phyloP scores from a whole-genome alignment of 2,329 filamentous ascomycete genomes.

The Stagonosporopsis cucurbitacearum region DNA sequence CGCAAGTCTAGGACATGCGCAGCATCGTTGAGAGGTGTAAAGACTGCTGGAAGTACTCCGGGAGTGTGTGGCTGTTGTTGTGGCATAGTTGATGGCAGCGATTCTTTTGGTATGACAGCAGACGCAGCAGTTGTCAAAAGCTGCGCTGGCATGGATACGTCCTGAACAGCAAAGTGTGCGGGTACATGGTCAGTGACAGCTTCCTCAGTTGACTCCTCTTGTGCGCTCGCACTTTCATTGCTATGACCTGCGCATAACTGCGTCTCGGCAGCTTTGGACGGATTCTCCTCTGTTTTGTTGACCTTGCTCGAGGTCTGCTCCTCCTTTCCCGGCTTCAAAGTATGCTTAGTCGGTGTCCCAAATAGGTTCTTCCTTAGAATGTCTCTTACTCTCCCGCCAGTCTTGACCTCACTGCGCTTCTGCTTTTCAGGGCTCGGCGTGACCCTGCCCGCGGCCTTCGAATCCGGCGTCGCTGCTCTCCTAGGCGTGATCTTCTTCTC shows the following conservation, averaged over 20 bases:
- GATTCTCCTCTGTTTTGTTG: not conserved
- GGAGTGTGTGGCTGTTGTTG: not conserved
- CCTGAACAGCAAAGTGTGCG: not conserved
- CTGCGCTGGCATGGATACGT: not conserved
- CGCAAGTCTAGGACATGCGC: not conserved
- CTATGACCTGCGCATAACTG: not conserved
- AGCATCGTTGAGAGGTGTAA: not conserved
- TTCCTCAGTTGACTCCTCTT: not conserved
- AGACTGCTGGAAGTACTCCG: not conserved
- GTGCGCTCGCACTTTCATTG: not conserved
- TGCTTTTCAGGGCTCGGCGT: slow-evolving; percentile 16
- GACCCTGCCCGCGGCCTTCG: not conserved
- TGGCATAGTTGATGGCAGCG: not conserved
- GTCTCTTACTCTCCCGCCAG: slow-evolving; percentile 10
- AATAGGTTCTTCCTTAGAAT: slow-evolving; percentile 14
- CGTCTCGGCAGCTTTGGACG: not conserved
- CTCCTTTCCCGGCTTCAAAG: not conserved
- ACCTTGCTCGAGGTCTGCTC: not conserved
- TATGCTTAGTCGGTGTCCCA: slow-evolving; percentile 16
- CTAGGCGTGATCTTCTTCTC: slow-evolving; percentile 19
- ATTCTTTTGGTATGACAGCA: not conserved
- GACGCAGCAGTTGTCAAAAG: not conserved
- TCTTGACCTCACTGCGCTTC: not conserved
- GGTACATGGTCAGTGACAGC: not conserved
- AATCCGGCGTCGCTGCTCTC: slow-evolving; percentile 12